A percentile compares a stretch with the other conserved stretches of the same genome.
Conservation (phyloP, 2,329 filamentous ascomycete species). For the Ascochyta fabae region DNA sequence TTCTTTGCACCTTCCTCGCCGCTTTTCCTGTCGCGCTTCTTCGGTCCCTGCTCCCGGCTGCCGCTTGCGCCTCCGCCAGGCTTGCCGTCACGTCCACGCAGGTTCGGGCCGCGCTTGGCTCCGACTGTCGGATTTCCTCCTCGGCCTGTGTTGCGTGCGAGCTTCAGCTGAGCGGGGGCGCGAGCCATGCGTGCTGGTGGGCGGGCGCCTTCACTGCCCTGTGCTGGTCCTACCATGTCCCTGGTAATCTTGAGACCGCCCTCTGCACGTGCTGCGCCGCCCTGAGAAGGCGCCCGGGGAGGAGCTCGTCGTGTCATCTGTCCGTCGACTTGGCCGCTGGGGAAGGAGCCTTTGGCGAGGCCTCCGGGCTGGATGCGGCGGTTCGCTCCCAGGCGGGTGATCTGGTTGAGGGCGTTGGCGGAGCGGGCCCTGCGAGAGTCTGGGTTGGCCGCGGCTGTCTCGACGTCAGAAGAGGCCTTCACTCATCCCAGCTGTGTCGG, state of each 20-base stretch:
- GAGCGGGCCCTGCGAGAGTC: slow-evolving; percentile 36
- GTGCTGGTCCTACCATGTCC: background rate
- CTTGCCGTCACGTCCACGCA: slow-evolving; percentile 30
- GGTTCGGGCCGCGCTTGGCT: slow-evolving; percentile 32
- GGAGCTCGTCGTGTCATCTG: slow-evolving; percentile 2
- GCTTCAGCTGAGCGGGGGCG: slow-evolving; percentile 37
- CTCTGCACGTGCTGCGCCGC: slow-evolving; percentile 23
- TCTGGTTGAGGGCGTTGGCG: slow-evolving; percentile 32
- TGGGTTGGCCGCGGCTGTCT: slow-evolving; percentile 18
- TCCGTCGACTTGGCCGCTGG: slow-evolving; percentile 25
- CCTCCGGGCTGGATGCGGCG: slow-evolving; percentile 27
- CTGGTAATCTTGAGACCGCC: slow-evolving; percentile 29
- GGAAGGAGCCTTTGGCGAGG: slow-evolving; percentile 30
- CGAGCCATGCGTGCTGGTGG: slow-evolving; percentile 39
- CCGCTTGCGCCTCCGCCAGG: slow-evolving; percentile 11
- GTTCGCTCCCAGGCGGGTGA: slow-evolving; percentile 31
- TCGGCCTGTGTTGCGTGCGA: slow-evolving; percentile 13
- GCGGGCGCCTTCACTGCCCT: slow-evolving; percentile 6
- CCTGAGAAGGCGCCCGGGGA: background rate
- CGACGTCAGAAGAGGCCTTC: slow-evolving; percentile 16
- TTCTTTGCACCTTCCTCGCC: slow-evolving; percentile 4
- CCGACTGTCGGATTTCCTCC: slow-evolving; percentile 15
- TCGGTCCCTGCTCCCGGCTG: slow-evolving; percentile 24
- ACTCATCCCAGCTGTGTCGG: background rate
- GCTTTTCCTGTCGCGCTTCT: slow-evolving; percentile 28